Evolutionary conservation across 2,329 filamentous ascomycete species (phyloP), one percentile per base, ranked within the genome.

Genomic region (Coniochaeta sp.): DNA sequence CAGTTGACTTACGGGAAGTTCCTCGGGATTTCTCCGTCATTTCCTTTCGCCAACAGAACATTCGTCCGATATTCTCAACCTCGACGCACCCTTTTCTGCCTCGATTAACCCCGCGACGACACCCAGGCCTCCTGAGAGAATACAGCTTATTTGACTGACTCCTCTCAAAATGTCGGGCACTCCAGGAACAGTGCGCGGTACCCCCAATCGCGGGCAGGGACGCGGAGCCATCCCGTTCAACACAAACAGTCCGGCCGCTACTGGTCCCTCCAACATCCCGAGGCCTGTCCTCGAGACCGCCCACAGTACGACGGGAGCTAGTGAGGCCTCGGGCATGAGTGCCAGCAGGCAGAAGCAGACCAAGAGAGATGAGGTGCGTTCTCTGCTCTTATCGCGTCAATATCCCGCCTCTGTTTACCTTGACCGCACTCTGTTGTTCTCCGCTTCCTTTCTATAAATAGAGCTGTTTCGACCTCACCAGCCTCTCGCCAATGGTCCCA

Each of bases 341-440:
- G 89, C 91, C 61, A 97, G 92, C 71, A 85, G 94, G 65, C 89
- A 94, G 71, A 96, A 96, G 75, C 92, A 96, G 78, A 87, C 86
- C 61, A 97, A 97, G 76, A 86, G 91, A 71, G 94, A 99, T 85
- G 94, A 99, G 87, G 94, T 99, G 77, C 64, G 82, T 75, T 27
- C 5, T 2, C 24, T 26, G n/a, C 18, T 40, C 27, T 33, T 42
- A 42, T 42, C 38, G 38, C 38, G 38, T n/a, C 7, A 3, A 24
- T 31, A 51, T 14, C 38, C 42, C 22, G 31, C 57, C n/a, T 52
- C 47, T 50, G 48, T 48, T 40, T 31, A 57, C 51, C 58, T 55
- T 53, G 50, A 48, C 56, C 53, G 51, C 27, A 4, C 38, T 14
- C 14, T 33, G 14, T 5, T 12, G 60, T 18, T 50, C 27, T 31